A percentile compares a stretch with the other conserved stretches of the same genome.
These are phyloP conservation scores for Wickerhamomyces xylosicus DNA, from an alignment of 805 yeast genomes.

Conservation along the genomic window DNA sequence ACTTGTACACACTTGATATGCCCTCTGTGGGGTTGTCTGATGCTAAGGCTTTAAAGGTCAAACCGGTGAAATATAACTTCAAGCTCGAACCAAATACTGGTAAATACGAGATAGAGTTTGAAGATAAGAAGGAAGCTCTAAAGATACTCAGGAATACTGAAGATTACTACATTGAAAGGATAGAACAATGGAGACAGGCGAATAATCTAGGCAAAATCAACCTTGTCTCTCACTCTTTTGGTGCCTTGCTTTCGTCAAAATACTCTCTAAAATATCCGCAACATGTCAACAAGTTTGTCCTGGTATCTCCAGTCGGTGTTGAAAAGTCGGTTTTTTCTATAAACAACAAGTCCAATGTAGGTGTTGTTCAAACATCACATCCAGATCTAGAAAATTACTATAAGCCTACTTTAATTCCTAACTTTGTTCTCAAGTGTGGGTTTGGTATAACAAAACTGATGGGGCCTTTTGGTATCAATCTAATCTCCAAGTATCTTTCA, in stretches of 20 bases:
- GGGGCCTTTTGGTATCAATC: constrained; percentile 30
- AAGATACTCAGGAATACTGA: constrained; percentile 32
- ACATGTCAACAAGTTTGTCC: constrained; percentile 39
- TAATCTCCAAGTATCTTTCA: constrained; percentile 23
- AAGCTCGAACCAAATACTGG: constrained; percentile 1
- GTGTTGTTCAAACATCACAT: constrained; percentile 9
- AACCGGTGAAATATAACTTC: constrained; percentile 9
- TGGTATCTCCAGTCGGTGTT: constrained; percentile 72
- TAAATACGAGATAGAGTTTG: constrained; percentile 7
- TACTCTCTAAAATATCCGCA: constrained; percentile 53
- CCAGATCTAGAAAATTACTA: constrained; percentile 16
- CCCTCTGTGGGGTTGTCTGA: constrained; percentile 62
- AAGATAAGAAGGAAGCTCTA: constrained; percentile 12
- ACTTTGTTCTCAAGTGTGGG: constrained; percentile 22
- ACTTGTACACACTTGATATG: constrained; percentile 59
- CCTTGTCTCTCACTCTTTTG: constrained; percentile 69
- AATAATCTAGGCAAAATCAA: constrained; percentile 43
- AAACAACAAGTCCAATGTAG: constrained; percentile 18
- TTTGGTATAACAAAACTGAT: constrained; percentile 38
- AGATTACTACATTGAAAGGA: constrained; percentile 41
- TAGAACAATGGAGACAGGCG: constrained; percentile 54
- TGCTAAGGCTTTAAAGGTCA: constrained; percentile 13
- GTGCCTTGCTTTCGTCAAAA: constrained; percentile 62
- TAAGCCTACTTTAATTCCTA: constrained; percentile 21
- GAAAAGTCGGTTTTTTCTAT: constrained; percentile 60